These are phyloP conservation scores for Lavandula angustifolia DNA, from an alignment of 257 asterid species.

Conservation along the genomic window DNA sequence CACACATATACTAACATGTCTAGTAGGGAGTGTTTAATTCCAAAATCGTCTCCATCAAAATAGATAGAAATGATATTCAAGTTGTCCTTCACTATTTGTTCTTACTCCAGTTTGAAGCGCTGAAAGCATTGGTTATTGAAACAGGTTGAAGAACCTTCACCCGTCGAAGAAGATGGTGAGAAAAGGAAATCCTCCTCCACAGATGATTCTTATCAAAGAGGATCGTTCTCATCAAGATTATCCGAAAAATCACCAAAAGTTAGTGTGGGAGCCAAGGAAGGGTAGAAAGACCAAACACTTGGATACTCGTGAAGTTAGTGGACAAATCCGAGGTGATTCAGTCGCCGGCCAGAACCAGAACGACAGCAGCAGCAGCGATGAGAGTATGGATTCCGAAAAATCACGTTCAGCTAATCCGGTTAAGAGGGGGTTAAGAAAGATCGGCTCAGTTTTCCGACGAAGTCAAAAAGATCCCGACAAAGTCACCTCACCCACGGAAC, in stretches of 20 bases:
- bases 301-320: conserved; percentile 31
- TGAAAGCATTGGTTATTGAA: too few species aligned
- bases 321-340: conserved; percentile 33
- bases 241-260: conserved; percentile 48
- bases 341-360: conserved; percentile 28
- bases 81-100: too few species aligned
- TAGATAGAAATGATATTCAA: too few species aligned
- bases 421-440: conserved; percentile 55
- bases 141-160: conserved; percentile 52
- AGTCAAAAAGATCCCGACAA: conserved; percentile 49
- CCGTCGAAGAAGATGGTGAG: conserved; percentile 36
- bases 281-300: conserved; percentile 50
- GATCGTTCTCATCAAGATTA: conserved; percentile 41
- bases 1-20: too few species aligned
- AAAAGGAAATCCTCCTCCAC: conserved; percentile 37
- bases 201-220: conserved; percentile 42
- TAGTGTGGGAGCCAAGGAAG: conserved; percentile 88
- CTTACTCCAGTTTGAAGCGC: too few species aligned
- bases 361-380: conserved; percentile 59
- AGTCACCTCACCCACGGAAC: not conserved
- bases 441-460: conserved; percentile 64
- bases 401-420: conserved; percentile 45
- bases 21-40: too few species aligned
- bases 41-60: too few species aligned
- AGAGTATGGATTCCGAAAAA: conserved; percentile 46